Evolutionary conservation across 306 rosid species (phyloP).

Genomic region (Prunus mume): DNA sequence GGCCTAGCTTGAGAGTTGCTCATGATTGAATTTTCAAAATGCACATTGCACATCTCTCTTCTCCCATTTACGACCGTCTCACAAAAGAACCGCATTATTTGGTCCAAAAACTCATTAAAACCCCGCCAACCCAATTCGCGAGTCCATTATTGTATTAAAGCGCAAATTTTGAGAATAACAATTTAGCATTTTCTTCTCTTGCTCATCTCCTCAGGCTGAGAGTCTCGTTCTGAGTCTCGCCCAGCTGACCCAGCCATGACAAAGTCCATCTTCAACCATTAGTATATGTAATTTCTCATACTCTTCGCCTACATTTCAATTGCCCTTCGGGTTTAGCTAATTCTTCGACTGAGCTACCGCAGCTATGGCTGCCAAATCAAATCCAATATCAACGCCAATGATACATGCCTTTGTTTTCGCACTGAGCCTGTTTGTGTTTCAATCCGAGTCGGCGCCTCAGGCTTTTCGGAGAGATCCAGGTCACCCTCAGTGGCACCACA

Average conservation of each 20-base stretch:
- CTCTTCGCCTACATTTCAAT: neutral
- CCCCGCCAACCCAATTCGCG: neutral
- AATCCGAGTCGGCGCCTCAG: constrained; percentile 67
- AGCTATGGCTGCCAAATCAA: constrained; percentile 29
- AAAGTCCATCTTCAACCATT: neutral
- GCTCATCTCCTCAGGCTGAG: neutral
- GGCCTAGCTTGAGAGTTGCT: too few relatives aligned
- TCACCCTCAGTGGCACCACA: constrained; percentile 93
- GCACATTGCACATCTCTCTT: too few relatives aligned
- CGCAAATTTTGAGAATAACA: neutral
- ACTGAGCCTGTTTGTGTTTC: constrained; percentile 47
- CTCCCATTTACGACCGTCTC: too few relatives aligned
- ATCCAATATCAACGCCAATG: constrained; percentile 7
- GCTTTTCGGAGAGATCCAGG: constrained; percentile 71
- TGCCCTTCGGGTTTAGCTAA: neutral
- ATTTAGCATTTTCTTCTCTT: neutral
- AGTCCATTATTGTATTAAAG: neutral
- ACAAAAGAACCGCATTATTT: too few relatives aligned
- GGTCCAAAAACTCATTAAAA: neutral
- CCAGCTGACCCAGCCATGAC: neutral
- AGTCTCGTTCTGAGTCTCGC: neutral
- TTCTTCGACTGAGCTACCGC: constrained; percentile 6
- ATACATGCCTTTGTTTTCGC: constrained; percentile 15
- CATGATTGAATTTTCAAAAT: too few relatives aligned
- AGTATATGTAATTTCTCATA: neutral